Evolutionary conservation across 257 asterid species (phyloP).

Genomic region (Nicotiana noctiflora): DNA sequence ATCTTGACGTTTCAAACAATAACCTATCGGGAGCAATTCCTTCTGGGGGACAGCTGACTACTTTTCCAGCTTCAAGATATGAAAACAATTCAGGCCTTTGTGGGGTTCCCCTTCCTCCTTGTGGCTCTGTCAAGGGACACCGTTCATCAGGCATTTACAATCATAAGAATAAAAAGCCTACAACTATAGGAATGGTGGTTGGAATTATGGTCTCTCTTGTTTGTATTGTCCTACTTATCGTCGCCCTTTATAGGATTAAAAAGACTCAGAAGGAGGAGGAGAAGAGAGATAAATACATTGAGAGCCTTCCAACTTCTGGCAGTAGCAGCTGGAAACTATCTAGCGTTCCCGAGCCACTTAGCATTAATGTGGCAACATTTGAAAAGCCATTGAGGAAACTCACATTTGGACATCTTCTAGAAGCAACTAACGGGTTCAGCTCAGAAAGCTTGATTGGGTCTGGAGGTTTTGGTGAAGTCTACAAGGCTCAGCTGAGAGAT

Average conservation of each 20-base stretch:
- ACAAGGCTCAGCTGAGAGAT: constrained; percentile 70
- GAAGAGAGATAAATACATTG: constrained; percentile 67
- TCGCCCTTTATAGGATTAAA: constrained; percentile 51
- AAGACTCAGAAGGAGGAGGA: constrained; percentile 43
- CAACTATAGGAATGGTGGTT: constrained; percentile 65
- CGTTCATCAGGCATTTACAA: constrained; percentile 16
- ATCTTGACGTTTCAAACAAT: constrained; percentile 89
- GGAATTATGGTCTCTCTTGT: constrained; percentile 61
- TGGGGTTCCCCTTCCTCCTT: constrained; percentile 72
- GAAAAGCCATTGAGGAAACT: constrained; percentile 86
- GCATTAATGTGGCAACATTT: constrained; percentile 87
- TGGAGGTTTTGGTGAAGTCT: constrained; percentile 96
- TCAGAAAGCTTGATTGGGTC: constrained; percentile 80
- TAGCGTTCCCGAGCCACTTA: constrained; percentile 76
- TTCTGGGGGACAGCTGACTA: constrained; percentile 76
- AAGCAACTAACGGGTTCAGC: constrained; percentile 90
- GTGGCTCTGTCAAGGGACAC: constrained; percentile 31
- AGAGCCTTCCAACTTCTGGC: constrained; percentile 87
- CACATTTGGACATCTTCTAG: constrained; percentile 78
- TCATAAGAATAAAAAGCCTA: constrained; percentile 33
- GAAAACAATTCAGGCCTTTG: constrained; percentile 82
- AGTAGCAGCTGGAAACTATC: constrained; percentile 90
- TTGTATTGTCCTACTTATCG: constrained; percentile 42
- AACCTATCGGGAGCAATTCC: constrained; percentile 68
- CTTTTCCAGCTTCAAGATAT: constrained; percentile 73